A percentile compares a stretch with the other conserved stretches of the same genome.
These are phyloP conservation scores for Plasmodium yoelii DNA, from an alignment of 169 alveolate species.

Conservation along the genomic window DNA sequence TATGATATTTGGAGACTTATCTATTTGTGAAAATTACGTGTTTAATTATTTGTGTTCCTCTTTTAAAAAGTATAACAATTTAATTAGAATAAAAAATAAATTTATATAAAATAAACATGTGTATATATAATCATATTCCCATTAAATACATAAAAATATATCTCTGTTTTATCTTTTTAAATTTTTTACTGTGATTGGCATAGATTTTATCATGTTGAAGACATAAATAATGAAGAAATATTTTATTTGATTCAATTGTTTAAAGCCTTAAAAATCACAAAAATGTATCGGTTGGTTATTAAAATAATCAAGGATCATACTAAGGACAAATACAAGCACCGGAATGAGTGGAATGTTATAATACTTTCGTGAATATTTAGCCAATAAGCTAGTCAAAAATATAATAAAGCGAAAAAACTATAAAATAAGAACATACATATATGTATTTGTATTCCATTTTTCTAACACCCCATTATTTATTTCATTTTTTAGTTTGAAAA, in stretches of 20 bases:
- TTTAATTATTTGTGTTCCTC: constrained; percentile 19
- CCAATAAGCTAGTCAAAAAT: background rate
- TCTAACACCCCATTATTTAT: background rate
- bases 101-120: background rate
- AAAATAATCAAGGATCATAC: constrained; percentile 23
- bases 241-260: constrained; percentile 23
- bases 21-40: constrained; percentile 30
- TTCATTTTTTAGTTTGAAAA: constrained; percentile 45
- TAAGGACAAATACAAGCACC: constrained; percentile 60
- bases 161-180: background rate
- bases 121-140: background rate
- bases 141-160: background rate
- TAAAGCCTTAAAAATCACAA: constrained; percentile 38
- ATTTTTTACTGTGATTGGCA: background rate
- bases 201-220: constrained; percentile 5
- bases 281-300: constrained; percentile 33
- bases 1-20: constrained; percentile 20
- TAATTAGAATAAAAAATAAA: background rate
- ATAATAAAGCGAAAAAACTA: background rate
- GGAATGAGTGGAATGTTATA: constrained; percentile 71
- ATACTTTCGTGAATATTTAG: background rate
- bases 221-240: constrained; percentile 7
- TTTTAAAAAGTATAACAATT: constrained; percentile 23
- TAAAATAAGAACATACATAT: background rate
- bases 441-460: background rate